Percentiles rank a stretch among this genome's conserved stretches.
These are phyloP conservation scores for Leucocoprinus birnbaumii DNA, from an alignment of 768 basidiomycete species.

Conservation along the genomic window DNA sequence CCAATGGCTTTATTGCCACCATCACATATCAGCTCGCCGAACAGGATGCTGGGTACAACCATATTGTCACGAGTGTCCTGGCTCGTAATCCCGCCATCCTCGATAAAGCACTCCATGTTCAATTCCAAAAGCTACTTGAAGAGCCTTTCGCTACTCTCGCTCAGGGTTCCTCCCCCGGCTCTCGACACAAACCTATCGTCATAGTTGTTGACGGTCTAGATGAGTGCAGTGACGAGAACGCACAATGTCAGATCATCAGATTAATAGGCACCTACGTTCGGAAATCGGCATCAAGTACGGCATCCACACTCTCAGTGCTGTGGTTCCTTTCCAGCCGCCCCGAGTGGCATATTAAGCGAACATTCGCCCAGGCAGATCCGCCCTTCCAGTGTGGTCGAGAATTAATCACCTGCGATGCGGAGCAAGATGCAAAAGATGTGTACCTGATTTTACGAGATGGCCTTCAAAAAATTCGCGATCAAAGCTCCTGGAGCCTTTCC, in stretches of 20 bases:
- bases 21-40: conserved; percentile 4
- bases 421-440: background rate
- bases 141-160: background rate
- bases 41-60: background rate
- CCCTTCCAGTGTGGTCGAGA: background rate
- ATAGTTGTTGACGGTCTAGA: conserved; percentile 8
- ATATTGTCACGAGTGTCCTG: background rate
- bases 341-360: background rate
- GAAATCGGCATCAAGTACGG: too few relatives aligned
- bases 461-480: background rate
- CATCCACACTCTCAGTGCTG: background rate
- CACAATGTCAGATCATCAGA: background rate
- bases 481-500: background rate
- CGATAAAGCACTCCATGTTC: background rate
- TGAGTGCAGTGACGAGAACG: background rate
- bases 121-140: background rate
- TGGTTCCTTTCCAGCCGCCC: conserved; percentile 1
- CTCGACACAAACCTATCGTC: background rate
- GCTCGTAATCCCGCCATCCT: background rate
- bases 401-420: background rate
- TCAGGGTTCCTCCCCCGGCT: too few relatives aligned
- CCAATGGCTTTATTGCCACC: background rate
- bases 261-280: background rate
- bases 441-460: background rate
- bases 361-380: background rate